Percentiles rank a stretch among this genome's conserved stretches.
Conservation (phyloP, 352 stramenopile genomes). For the Saprolegnia parasitica region DNA sequence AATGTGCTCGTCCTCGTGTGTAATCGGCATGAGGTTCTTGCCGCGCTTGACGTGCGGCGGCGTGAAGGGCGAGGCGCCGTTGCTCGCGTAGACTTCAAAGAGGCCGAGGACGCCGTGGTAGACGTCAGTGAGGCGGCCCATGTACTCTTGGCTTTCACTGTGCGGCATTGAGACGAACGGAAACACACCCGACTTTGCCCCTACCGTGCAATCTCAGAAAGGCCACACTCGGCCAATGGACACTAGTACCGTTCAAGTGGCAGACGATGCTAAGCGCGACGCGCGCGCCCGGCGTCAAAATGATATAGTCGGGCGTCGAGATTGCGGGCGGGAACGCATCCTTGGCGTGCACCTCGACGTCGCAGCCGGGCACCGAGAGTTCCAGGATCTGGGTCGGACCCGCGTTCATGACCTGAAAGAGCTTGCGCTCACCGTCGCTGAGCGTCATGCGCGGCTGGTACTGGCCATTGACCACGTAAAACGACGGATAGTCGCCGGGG, state of each 20-base stretch:
- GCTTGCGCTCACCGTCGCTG: conserved; percentile 44
- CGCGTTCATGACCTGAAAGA: conserved; percentile 63
- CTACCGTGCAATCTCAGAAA: background rate
- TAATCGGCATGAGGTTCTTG: background rate
- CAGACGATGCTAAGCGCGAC: conserved; percentile 62
- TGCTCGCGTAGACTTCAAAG: conserved; percentile 46
- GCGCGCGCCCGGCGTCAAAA: conserved; percentile 57
- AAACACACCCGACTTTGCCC: conserved; percentile 38
- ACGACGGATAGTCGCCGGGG: conserved; percentile 28
- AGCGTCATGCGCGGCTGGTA: conserved; percentile 61
- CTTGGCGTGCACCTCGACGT: conserved; percentile 43
- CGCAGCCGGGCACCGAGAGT: conserved; percentile 56
- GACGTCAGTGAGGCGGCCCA: conserved; percentile 56
- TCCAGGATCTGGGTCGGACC: conserved; percentile 49
- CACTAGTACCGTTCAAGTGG: conserved; percentile 32
- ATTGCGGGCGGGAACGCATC: conserved; percentile 49
- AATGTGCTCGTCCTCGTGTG: background rate
- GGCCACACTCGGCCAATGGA: too few species aligned
- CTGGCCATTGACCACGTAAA: conserved; percentile 68
- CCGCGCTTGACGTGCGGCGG: background rate
- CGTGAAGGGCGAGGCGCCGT: conserved; percentile 34
- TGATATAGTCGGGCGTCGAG: conserved; percentile 33
- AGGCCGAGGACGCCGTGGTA: conserved; percentile 57
- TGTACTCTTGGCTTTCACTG: conserved; percentile 38
- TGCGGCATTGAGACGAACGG: conserved; percentile 54